These are phyloP conservation scores for Vicia faba DNA, from an alignment of 306 rosid species.

Conservation along the genomic window DNA sequence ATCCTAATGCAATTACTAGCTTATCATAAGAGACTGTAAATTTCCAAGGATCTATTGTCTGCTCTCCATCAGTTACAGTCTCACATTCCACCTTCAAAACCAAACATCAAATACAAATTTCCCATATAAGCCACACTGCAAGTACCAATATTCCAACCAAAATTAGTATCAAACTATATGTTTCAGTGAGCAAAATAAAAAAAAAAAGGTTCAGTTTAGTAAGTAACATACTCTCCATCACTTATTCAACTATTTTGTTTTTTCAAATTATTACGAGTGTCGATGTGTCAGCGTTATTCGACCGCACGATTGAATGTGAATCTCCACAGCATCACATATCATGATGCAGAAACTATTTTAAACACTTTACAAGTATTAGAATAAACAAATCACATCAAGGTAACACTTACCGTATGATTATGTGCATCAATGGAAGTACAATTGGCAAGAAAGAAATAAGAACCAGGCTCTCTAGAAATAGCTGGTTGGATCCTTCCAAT, in stretches of 20 bases:
- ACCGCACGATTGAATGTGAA: too few species aligned
- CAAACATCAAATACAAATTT: conserved; percentile 26
- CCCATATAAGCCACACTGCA: conserved; percentile 20
- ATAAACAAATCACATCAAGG: neutral
- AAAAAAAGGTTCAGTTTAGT: too few species aligned
- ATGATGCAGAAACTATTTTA: too few species aligned
- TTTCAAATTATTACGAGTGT: neutral
- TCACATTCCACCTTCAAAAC: conserved; percentile 82
- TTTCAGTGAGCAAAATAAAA: too few species aligned
- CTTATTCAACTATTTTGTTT: neutral
- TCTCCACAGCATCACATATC: too few species aligned
- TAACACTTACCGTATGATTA: conserved; percentile 55
- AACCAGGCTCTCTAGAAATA: conserved; percentile 79
- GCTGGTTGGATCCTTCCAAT: conserved; percentile 88
- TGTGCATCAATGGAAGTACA: conserved; percentile 59
- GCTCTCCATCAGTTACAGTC: conserved; percentile 65
- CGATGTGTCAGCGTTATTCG: neutral
- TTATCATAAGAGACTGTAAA: conserved; percentile 82
- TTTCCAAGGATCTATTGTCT: conserved; percentile 73
- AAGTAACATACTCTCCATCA: too few species aligned
- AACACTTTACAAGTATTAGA: neutral
- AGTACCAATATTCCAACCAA: neutral
- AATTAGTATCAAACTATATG: conserved; percentile 7
- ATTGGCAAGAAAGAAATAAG: conserved; percentile 88
- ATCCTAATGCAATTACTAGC: conserved; percentile 82